Evolutionary conservation across 768 basidiomycete genomes (phyloP).

Genomic region (Boletus rubescentipes): DNA sequence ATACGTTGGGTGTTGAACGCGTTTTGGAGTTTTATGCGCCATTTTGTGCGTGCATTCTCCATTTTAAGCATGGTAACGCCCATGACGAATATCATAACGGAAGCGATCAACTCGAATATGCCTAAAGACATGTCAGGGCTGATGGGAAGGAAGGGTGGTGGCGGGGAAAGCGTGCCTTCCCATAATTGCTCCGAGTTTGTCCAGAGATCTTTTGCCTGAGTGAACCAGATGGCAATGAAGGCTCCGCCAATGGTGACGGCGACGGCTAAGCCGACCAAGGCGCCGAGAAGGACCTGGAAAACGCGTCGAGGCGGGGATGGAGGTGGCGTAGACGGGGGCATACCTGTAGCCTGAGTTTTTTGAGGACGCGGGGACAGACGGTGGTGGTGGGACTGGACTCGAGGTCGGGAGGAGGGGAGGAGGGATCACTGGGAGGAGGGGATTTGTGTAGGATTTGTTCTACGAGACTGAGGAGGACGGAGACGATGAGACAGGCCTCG

Average conservation of each 20-base stretch:
- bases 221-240: slow-evolving; percentile 96
- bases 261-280: slow-evolving; percentile 69
- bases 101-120: slow-evolving; percentile 66
- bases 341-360: slow-evolving; percentile 71
- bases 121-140: slow-evolving; percentile 37
- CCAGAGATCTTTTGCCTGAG: slow-evolving; percentile 84
- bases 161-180: slow-evolving; percentile 62
- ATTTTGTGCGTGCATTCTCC: slow-evolving; percentile 91
- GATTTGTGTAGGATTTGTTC: slow-evolving; percentile 67
- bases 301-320: not conserved
- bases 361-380: slow-evolving; percentile 47
- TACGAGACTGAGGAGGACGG: slow-evolving; percentile 88
- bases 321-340: not conserved
- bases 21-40: slow-evolving; percentile 82
- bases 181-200: slow-evolving; percentile 81
- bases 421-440: not conserved
- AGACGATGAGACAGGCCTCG: slow-evolving; percentile 90
- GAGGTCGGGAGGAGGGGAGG: not conserved
- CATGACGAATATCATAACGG: slow-evolving; percentile 89
- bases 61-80: slow-evolving; percentile 93
- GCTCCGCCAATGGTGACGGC: slow-evolving; percentile 85
- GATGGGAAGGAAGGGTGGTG: not conserved
- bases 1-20: slow-evolving; percentile 67
- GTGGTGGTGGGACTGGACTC: slow-evolving; percentile 27
- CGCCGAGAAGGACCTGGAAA: slow-evolving; percentile 71